Conservation (phyloP, 208 protist species). For the Blastocrithidia nonstop region DNA sequence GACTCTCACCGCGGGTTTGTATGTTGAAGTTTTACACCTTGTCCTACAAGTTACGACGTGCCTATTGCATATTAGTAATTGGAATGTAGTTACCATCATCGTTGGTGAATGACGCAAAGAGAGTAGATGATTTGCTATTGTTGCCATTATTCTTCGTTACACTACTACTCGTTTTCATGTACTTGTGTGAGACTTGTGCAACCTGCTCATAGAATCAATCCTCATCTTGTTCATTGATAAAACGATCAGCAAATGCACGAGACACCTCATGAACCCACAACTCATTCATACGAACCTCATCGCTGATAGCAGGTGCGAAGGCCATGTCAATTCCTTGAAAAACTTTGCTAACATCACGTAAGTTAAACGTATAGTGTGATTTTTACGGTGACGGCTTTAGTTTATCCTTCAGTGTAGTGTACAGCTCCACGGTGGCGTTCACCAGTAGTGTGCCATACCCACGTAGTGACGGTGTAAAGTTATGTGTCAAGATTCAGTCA, state of each 20-base stretch:
- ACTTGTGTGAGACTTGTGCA: slow-evolving; percentile 44
- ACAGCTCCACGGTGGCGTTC: slow-evolving; percentile 85
- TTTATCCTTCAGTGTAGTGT: slow-evolving; percentile 81
- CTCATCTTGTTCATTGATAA: slow-evolving; percentile 86
- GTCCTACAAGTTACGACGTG: slow-evolving; percentile 63
- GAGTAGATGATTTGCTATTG: slow-evolving; percentile 9
- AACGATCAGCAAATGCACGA: slow-evolving; percentile 91
- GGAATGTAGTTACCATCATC: slow-evolving; percentile 83
- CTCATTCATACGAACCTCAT: slow-evolving; percentile 42
- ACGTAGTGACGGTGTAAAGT: slow-evolving; percentile 39
- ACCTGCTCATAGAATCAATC: slow-evolving; percentile 77
- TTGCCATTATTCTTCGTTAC: slow-evolving; percentile 4
- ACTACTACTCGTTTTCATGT: slow-evolving; percentile 53
- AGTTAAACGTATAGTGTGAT: slow-evolving; percentile 97
- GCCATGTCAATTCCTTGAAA: slow-evolving; percentile 88
- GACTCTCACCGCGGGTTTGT: slow-evolving; percentile 39
- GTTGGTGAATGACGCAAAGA: slow-evolving; percentile 76
- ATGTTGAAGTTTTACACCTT: slow-evolving; percentile 86
- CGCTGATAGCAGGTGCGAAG: slow-evolving; percentile 47
- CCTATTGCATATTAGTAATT: slow-evolving; percentile 50
- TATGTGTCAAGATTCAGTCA: slow-evolving; percentile 82
- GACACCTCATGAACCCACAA: slow-evolving; percentile 92
- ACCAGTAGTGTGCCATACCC: slow-evolving; percentile 49
- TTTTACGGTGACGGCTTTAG: slow-evolving; percentile 95
- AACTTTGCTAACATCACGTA: slow-evolving; percentile 92